Conservation (phyloP, 2,329 filamentous ascomycete genomes). For the Aspergillus bombycis region DNA sequence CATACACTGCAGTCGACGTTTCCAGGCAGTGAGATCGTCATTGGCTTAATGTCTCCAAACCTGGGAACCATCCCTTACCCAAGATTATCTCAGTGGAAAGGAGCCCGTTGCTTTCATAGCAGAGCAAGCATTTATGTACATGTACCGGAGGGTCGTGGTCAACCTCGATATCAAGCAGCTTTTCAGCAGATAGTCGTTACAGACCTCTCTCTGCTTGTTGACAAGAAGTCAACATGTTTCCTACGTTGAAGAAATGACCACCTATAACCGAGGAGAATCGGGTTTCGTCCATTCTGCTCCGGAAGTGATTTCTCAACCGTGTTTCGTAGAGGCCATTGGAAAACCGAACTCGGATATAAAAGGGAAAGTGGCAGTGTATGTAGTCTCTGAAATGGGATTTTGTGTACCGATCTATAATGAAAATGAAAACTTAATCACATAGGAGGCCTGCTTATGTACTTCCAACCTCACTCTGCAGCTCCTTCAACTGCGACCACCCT, state of each 20-base stretch:
- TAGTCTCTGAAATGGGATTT: neutral
- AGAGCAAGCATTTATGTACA: neutral
- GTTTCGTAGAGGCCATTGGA: neutral
- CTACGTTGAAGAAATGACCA: too few species aligned
- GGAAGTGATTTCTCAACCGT: too few species aligned
- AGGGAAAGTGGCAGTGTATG: neutral
- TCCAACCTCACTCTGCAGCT: constrained; percentile 41
- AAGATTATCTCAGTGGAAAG: neutral
- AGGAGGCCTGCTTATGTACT: constrained; percentile 11
- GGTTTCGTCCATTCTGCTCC: neutral
- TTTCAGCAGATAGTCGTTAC: neutral
- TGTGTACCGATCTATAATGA: neutral
- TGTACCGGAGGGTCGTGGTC: neutral
- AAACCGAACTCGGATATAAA: neutral
- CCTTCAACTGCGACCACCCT: constrained; percentile 43
- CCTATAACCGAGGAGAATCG: neutral
- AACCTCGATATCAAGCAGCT: neutral
- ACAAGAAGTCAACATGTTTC: neutral
- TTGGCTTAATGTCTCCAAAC: neutral
- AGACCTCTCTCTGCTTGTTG: neutral
- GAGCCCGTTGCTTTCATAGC: neutral
- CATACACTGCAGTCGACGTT: neutral
- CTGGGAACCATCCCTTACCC: neutral
- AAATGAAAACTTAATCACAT: neutral
- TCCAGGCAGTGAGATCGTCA: neutral